Base-by-base conservation (phyloP, 2,329 filamentous ascomycete genomes). In the Zymoseptoria ardabiliae region DNA sequence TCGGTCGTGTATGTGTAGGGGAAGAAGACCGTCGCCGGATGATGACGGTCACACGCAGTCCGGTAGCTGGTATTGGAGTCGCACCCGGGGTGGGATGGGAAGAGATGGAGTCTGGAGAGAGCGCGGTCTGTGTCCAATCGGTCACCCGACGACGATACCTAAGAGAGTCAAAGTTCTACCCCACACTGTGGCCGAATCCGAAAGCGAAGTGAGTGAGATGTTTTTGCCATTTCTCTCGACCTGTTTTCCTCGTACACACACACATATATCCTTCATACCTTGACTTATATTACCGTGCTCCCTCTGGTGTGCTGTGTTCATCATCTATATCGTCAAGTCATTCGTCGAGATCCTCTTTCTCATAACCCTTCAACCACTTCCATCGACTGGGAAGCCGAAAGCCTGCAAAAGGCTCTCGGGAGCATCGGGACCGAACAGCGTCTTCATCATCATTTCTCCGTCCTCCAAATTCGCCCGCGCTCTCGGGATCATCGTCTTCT, bases 401-500 rank as follows among this genome's bases (percentile, higher is more conserved):
- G n/a, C 28, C 28, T 53, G 51, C 51, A 53, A 25, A 19, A 23
- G 28, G 8, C 51, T 11, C n/a, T 23, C 25, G 8, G 64, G 65
- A n/a, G 64, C 59, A 21, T 66, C 61, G 19, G 55, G 30, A 8
- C 55, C 61, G 50, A 63, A 65, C 35, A 45, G n/a, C 35, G 17
- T 17, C 35, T 45, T 45, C 9, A 53, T 23, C 50, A 66, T 51
- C 20, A 62, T 22, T 45, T 60, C 56, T 49, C 60, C 56, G 22
- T 30, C 62, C 20, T 45, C 51, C 22, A 54, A 28, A 21, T 56
- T 56, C 28, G 58, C 58, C 10, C 53, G 59, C 4, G 57, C 70
- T 23, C 73, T 62, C 13, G 66, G 65, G 41, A 71, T 66, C 72
- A 74, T 72, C 35, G 63, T 30, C 55, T 66, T 62, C 63, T 75